Conservation (phyloP, 179 eudicot genomes). For the Beta lomatogona region DNA sequence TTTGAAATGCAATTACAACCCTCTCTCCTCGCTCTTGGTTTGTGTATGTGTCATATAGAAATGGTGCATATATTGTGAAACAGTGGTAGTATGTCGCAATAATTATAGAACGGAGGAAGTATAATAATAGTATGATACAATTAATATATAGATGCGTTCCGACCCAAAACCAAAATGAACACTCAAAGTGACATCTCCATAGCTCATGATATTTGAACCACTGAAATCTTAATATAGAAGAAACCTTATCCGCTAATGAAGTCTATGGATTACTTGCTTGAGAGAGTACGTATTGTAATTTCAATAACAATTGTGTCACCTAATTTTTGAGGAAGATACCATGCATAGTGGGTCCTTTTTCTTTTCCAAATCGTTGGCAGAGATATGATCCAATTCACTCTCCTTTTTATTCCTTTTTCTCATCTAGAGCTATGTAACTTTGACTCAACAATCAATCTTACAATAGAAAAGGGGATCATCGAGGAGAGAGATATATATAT, state of each 20-base stretch:
- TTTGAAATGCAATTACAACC: too few relatives aligned
- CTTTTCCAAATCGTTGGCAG: slow-evolving; percentile 17
- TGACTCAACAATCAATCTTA: slow-evolving; percentile 51
- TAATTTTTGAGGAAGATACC: neutral
- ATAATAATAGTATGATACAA: too few relatives aligned
- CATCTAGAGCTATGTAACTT: slow-evolving; percentile 32
- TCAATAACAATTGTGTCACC: neutral
- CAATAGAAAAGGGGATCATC: slow-evolving; percentile 18
- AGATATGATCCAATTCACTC: slow-evolving; percentile 16
- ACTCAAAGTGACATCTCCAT: neutral
- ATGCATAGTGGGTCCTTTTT: slow-evolving; percentile 3
- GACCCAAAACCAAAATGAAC: neutral
- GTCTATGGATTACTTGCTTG: neutral
- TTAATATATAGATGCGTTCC: neutral
- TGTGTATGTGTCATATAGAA: too few relatives aligned
- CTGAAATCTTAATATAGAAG: neutral
- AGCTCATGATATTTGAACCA: neutral
- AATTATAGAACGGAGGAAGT: too few relatives aligned
- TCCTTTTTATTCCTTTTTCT: slow-evolving; percentile 27
- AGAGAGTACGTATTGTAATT: neutral
- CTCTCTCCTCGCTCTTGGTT: too few relatives aligned
- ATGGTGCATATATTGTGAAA: too few relatives aligned
- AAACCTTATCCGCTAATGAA: slow-evolving; percentile 8
- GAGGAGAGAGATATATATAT: too few relatives aligned
- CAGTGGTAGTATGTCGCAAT: too few relatives aligned